phyloP scores from a whole-genome alignment of 176 grass and related monocot species.

The Lolium rigidum region DNA sequence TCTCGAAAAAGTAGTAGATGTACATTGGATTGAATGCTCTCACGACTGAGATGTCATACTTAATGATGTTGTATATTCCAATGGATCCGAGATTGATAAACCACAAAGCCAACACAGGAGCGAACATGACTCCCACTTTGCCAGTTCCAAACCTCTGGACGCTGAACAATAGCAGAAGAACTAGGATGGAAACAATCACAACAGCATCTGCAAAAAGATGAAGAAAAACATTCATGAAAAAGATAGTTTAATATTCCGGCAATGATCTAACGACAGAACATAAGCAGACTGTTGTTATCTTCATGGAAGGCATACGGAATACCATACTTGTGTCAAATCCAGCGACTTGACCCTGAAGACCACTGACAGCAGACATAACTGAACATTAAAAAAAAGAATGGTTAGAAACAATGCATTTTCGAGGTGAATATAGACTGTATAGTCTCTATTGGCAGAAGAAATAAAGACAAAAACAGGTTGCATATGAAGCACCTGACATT shows the following conservation, averaged over 20 bases:
- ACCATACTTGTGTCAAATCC: conserved; percentile 79
- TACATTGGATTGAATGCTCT: conserved; percentile 90
- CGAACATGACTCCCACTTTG: conserved; percentile 97
- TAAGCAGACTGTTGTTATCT: background rate
- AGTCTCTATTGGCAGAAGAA: conserved; percentile 5
- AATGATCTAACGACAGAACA: background rate
- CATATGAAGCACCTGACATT: conserved; percentile 81
- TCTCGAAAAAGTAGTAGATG: conserved; percentile 89
- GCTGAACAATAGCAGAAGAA: conserved; percentile 88
- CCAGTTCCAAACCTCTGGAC: conserved; percentile 97
- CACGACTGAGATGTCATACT: conserved; percentile 82
- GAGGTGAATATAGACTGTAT: background rate
- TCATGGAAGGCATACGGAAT: background rate
- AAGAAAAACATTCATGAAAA: conserved; percentile 25
- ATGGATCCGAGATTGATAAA: conserved; percentile 82
- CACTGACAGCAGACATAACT: conserved; percentile 99
- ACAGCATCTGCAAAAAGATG: conserved; percentile 77
- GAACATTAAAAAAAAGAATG: conserved; percentile 34
- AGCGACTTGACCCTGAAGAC: conserved; percentile 82
- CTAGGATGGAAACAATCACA: conserved; percentile 73
- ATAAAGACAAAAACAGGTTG: conserved; percentile 22
- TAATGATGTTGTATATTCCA: conserved; percentile 86
- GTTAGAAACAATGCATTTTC: conserved; percentile 26
- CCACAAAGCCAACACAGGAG: conserved; percentile 88
- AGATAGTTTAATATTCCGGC: background rate